Base-by-base conservation (phyloP, 441 rosid species). In the Capsella rubella region DNA sequence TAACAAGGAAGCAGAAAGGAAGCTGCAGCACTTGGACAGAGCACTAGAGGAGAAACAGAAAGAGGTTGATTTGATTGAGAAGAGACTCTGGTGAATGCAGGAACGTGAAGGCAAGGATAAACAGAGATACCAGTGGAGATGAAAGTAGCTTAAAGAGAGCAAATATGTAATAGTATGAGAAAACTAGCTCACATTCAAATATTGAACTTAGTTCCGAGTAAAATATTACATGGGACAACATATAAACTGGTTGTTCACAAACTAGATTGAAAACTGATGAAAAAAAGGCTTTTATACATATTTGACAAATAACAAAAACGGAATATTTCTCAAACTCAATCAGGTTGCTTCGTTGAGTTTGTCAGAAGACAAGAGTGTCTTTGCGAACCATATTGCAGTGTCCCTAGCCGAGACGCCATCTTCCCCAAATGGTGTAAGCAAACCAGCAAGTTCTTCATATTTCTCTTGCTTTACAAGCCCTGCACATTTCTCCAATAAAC, bases 331-430 rank as follows among this genome's bases (percentile, higher is more conserved):
- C 58, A 46, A 45, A 12, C 18, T 56, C 32, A 66, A 70, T 85
- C 74, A 88, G 72, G 82, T 81, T 70, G 81, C 85, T 58, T 78
- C 90, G 52, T 83, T 81, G 50, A 86, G 67, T 57, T 90, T 89
- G 16, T 90, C 90, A 13, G 85, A 83, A 64, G 97, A 82, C 85
- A 94, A 78, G 59, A 95, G 98, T 82, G 92, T 88, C 82, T 89
- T 92, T 15, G 97, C 92, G 73, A 95, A 83, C 97, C 95, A 95
- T 69, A 95, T 95, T 40, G 99, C 99, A 25, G 99, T 95, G 79
- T 95, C 99, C 71, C 97, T 91, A 0, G 99, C 94, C 1, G 99
- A 95, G 5, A 91, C 96, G n/a, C 79, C 78, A 73, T 95, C 99
- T 78, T 88, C 98, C 3, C 98, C 98, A 31, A 95, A 95, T 29